Percentiles rank a stretch among this genome's conserved stretches.
Conservation (phyloP, 2,329 filamentous ascomycete species). For the Pseudogymnoascus pannorum region DNA sequence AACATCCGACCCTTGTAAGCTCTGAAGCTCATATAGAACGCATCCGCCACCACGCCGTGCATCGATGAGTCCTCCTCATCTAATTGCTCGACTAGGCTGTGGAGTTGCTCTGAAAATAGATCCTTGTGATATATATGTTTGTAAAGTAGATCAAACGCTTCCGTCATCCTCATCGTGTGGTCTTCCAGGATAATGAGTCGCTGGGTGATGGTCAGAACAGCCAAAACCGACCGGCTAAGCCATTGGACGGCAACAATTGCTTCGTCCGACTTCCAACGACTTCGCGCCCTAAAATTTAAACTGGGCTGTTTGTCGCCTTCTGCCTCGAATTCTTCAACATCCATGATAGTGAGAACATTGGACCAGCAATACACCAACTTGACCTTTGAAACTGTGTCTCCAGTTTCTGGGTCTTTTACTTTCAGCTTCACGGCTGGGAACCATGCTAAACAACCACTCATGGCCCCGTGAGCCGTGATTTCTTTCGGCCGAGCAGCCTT, state of each 20-base stretch:
- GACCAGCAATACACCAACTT: conserved; percentile 99
- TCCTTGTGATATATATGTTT: conserved; percentile 91
- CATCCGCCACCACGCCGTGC: conserved; percentile 94
- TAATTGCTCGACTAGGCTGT: conserved; percentile 75
- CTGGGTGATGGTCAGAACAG: conserved; percentile 89
- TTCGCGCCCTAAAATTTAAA: conserved; percentile 74
- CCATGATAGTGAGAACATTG: conserved; percentile 88
- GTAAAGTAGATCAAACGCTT: conserved; percentile 85
- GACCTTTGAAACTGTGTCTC: conserved; percentile 64
- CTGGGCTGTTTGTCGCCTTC: conserved; percentile 71
- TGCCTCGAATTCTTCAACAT: conserved; percentile 66
- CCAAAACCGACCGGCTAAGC: conserved; percentile 87
- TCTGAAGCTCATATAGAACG: conserved; percentile 96
- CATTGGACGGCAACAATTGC: conserved; percentile 95
- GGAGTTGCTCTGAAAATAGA: conserved; percentile 81
- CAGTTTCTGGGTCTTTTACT: conserved; percentile 57
- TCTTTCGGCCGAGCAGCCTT: conserved; percentile 90
- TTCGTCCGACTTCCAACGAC: conserved; percentile 88
- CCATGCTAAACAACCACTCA: conserved; percentile 94
- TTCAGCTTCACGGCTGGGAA: conserved; percentile 95
- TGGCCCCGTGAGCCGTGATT: conserved; percentile 76
- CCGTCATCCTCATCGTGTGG: conserved; percentile 78
- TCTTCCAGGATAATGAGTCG: conserved; percentile 90
- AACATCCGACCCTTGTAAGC: conserved; percentile 93
- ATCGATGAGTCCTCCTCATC: conserved; percentile 82